A percentile compares a stretch with the other conserved stretches of the same genome.
phyloP scores from a whole-genome alignment of 225 moss, liverwort and hornwort species.

The Pseudoscleropodium purum region DNA sequence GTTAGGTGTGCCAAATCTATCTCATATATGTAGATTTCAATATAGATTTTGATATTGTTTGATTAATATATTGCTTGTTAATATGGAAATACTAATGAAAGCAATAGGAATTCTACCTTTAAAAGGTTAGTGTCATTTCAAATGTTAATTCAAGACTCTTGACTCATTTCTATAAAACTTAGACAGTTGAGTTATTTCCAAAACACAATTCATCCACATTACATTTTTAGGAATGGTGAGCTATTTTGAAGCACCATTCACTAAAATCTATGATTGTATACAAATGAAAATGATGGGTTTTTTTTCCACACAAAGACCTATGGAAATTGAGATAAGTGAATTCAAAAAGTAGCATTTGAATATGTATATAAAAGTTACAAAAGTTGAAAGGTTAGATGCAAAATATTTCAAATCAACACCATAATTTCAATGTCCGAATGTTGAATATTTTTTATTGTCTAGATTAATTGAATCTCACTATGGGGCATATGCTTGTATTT shows the following conservation, averaged over 20 bases:
- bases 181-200: not conserved
- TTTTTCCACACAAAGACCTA: not conserved
- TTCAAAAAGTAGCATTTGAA: not conserved
- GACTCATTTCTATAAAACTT: too few relatives aligned
- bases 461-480: not conserved
- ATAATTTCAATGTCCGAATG: accelerated
- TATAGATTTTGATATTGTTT: not conserved
- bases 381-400: not conserved
- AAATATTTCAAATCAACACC: not conserved
- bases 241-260: not conserved
- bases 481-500: not conserved
- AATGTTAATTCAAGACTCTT: not conserved
- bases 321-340: too few relatives aligned
- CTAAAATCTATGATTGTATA: not conserved
- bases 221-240: not conserved
- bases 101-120: not conserved
- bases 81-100: not conserved
- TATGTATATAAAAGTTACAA: not conserved
- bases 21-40: not conserved
- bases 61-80: not conserved
- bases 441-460: not conserved
- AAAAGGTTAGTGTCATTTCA: not conserved
- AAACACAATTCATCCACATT: not conserved
- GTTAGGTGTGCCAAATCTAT: not conserved
- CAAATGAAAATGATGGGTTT: not conserved